Evolutionary conservation across 768 basidiomycete genomes (phyloP).

Genomic region (Amanita pallidorosea): DNA sequence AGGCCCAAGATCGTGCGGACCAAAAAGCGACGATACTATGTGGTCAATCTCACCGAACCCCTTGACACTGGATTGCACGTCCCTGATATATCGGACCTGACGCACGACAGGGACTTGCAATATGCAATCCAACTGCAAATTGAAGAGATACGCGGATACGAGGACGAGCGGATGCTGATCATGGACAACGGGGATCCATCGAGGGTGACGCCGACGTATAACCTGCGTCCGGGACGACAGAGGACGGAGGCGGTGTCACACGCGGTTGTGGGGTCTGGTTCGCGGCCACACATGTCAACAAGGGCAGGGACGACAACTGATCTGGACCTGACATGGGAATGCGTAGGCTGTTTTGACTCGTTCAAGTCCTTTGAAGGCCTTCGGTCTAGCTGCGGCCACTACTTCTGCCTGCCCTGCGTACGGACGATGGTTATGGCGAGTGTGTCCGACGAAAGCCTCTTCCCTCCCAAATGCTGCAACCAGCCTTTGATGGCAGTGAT

Average conservation of each 20-base stretch:
- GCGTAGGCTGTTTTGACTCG: constrained; percentile 30
- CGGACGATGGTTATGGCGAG: constrained; percentile 28
- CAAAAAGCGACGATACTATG: no score
- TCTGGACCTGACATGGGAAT: constrained; percentile 16
- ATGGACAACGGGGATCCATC: neutral
- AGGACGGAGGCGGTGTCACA: neutral
- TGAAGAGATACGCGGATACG: neutral
- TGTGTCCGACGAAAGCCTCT: constrained; percentile 37
- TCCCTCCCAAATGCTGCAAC: constrained; percentile 40
- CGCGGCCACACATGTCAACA: neutral
- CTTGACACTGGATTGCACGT: neutral
- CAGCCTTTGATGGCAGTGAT: neutral
- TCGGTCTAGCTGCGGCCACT: constrained; percentile 31
- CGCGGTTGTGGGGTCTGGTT: neutral
- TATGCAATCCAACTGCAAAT: constrained; percentile 4
- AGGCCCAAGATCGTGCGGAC: no score
- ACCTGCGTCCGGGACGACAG: neutral
- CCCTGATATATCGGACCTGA: neutral
- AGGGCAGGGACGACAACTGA: no score
- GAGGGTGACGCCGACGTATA: neutral
- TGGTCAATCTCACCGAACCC: neutral
- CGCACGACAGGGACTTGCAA: neutral
- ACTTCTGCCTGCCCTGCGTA: constrained; percentile 36
- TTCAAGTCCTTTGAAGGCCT: constrained; percentile 15
- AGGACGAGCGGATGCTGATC: neutral